Evolutionary conservation across 2,329 filamentous ascomycete species (phyloP), one percentile per base, ranked within the genome.

Genomic region (Nakataea oryzae): DNA sequence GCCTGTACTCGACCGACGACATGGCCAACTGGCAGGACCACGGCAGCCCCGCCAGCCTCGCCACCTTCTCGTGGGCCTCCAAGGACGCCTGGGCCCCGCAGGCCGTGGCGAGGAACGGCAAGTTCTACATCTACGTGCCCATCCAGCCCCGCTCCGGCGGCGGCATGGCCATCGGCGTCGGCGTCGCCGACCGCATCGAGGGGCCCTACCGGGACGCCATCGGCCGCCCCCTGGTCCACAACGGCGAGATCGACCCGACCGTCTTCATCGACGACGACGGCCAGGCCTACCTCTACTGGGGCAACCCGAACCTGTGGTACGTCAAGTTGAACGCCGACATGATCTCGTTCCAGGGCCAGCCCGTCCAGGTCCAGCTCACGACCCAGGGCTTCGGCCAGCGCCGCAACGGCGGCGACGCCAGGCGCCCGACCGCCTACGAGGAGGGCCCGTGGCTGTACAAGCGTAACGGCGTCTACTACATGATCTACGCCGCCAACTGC

Each of bases 251-350:
- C 32, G 74, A 76, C 64, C 74, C 74, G 30, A 73, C 72, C 17
- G 74, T 60, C 7, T 60, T 74, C 64, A 71, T 77, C 63, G 75
- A 78, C 63, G 74, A 76, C 59, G 73, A 76, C 58, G 75, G 74
- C 57, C 75, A 76, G 65, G 75, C 74, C 0, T 77, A 76, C 68
- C 66, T 78, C 62, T 77, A 75, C 68, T 76, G 74, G 67, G 75
- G 74, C 29, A 74, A 75, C 54, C 72, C 75, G 29, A 64, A 68
- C 28, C 67, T 74, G 50, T 72, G 67, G 64, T 76, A 76, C 61
- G 73, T 76, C 47, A 74, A 70, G 64, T 64, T 77, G 17, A 77
- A 76, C 66, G 64, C 67, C 12, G 74, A 77, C 67, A 77, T 77
- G 75, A 67, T 73, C 13, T 74, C 72, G 2, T 74, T 72, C 65